Evolutionary conservation across 2,329 filamentous ascomycete species (phyloP), one percentile per base, ranked within the genome.

Genomic region (Dendryphion nanum): DNA sequence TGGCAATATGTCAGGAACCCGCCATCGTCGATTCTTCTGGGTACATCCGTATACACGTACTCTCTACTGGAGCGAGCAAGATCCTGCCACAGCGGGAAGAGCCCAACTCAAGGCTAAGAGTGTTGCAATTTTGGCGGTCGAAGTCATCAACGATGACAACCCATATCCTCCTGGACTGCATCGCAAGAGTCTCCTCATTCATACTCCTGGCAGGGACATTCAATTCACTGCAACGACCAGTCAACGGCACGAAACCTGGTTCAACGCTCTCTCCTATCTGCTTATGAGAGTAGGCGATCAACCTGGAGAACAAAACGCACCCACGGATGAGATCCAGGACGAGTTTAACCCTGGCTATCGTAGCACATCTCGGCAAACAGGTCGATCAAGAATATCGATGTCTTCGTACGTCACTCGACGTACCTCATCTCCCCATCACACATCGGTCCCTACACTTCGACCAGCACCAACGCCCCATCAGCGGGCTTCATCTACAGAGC

Each of bases 11-110:
- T 97, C 90, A 0, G 85, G 83, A 53, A 95, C 90, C 39, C 81
- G 93, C 36, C 93, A 98, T 67, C 82, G 88, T 45, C 83, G 93
- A 20, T 98, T 96, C 75, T 98, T 98, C 77, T 98, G 93, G 93
- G 88, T 98, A 16, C 93, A 98, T 62, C 93, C 93, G 0, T 98
- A 97, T 68, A 98, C 91, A 3, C 81, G 90, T 34, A 96, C 91
- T 4, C 68, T 98, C 53, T 97, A 97, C 75, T 98, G 93, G 93
- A 95, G 90, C 61, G 86, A 95, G 50, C 78, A 83, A 37, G 90
- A 97, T 62, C 93, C 93, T 5, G 83, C 86, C 19, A 78, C 76
- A 32, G 86, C 84, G 32, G 86, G 86, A n/a, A 82, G 85, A 46
- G 71, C 78, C 8, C 86, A 96, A 67, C 71, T 91, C 73, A 74